Base-by-base conservation (phyloP, 78 protist species). In the Capsaspora owczarzaki region DNA sequence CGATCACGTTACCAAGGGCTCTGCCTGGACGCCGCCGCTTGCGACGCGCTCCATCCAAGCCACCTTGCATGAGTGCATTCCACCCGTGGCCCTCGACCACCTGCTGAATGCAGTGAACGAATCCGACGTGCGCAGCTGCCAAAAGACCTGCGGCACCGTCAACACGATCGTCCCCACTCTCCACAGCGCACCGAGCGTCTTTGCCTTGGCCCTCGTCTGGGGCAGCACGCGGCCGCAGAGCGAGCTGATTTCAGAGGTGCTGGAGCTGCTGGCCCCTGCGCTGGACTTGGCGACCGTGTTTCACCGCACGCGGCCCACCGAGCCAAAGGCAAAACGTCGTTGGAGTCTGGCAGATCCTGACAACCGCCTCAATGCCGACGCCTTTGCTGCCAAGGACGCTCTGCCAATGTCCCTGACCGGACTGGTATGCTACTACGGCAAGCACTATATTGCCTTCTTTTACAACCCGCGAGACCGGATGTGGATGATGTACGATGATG, bases 401-500 rank as follows among this genome's bases (percentile, higher is more conserved):
- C 51, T 16, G 35, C 66, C 25, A 16, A 56, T 56, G 66, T 29
- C 12, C 33, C 66, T 56, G 66, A 16, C 4, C 33, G 66, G 66
- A 2, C 33, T 56, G 4, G 25, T 56, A 3, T 56, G 66, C 25
- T 56, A 56, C 66, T 56, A 56, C 66, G 66, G 66, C 66, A 16
- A 25, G 66, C 66, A 56, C n/a, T 56, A 56, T 29, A 56, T 56
- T 56, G 66, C 66, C 33, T 56, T 56, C n/a, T 56, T 56, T 12
- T 56, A 56, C 66, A 56, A 56, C 66, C 25, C 66, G 66, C 10
- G 12, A 12, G 10, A 10, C n/a, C 66, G 66, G 35, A 16, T 16
- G 66, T 56, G 66, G 66, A 16, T 56, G 33, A 56, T 56, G 66
- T 56, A 29, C n/a, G 66, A 56, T 56, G 66, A 56, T 56, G 66